Evolutionary conservation across 805 yeast genomes (phyloP).

Genomic region (Sungouiozyma ichnusensis): DNA sequence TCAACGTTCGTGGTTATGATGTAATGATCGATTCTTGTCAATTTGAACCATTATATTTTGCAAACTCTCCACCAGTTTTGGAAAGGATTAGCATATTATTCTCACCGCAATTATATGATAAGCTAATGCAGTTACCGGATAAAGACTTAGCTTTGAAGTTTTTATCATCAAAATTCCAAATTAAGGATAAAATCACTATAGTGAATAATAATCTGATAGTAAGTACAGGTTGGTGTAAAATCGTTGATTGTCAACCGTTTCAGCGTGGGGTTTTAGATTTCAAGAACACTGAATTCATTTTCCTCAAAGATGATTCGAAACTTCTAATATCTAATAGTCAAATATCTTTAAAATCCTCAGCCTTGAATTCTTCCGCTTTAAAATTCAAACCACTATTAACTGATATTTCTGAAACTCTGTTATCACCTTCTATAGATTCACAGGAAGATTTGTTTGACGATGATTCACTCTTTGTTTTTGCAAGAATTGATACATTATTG

Average conservation of each 20-base stretch:
- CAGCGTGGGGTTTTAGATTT: constrained; percentile 15
- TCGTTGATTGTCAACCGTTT: constrained; percentile 14
- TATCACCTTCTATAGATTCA: constrained; percentile 6
- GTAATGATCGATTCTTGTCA: constrained; percentile 12
- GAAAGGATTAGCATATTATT: constrained; percentile 10
- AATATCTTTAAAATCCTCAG: background rate
- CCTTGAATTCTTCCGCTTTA: too few species aligned
- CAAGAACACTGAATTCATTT: constrained; percentile 12
- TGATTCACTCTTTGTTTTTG: constrained; percentile 22
- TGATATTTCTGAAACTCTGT: constrained; percentile 10
- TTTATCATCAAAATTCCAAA: constrained; percentile 14
- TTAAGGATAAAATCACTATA: constrained; percentile 9
- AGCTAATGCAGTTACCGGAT: constrained; percentile 8
- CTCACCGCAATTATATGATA: constrained; percentile 14
- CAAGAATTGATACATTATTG: constrained; percentile 10
- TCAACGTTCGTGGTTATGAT: background rate
- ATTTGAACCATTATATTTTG: constrained; percentile 4
- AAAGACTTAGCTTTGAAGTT: constrained; percentile 13
- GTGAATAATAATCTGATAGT: constrained; percentile 10
- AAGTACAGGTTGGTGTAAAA: constrained; percentile 12
- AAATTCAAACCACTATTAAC: constrained; percentile 9
- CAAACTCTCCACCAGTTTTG: constrained; percentile 7
- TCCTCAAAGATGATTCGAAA: constrained; percentile 9
- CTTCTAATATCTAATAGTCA: background rate
- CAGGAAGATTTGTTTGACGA: constrained; percentile 9